Percentiles rank a stretch among this genome's conserved stretches.
phyloP scores from a whole-genome alignment of 805 yeast species.

The Candida nemodendra region DNA sequence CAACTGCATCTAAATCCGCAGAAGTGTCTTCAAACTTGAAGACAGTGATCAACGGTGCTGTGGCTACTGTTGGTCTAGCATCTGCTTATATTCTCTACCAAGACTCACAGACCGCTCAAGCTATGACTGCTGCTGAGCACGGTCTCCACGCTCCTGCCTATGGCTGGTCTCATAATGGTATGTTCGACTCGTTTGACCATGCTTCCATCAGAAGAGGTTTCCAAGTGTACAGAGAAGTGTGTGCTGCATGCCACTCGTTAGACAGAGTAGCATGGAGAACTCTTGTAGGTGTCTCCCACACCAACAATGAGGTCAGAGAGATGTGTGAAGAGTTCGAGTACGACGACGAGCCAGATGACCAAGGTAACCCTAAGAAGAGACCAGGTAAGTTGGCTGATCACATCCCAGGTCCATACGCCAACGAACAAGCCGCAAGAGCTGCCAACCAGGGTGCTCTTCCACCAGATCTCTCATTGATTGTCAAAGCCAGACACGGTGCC shows the following conservation, averaged over 20 bases:
- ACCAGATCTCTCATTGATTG: slow-evolving; percentile 94
- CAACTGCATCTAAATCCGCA: slow-evolving; percentile 31
- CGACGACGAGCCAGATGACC: slow-evolving; percentile 94
- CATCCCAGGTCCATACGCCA: slow-evolving; percentile 92
- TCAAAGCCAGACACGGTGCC: slow-evolving; percentile 99
- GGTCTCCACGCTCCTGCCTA: slow-evolving; percentile 94
- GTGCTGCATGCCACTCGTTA: slow-evolving; percentile 98
- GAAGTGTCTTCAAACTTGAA: slow-evolving; percentile 38
- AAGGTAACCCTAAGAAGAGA: slow-evolving; percentile 97
- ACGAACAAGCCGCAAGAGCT: slow-evolving; percentile 99
- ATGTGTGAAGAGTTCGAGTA: slow-evolving; percentile 97
- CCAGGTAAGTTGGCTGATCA: slow-evolving; percentile 96
- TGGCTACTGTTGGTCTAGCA: slow-evolving; percentile 73
- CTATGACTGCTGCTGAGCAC: slow-evolving; percentile 99
- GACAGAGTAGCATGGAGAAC: slow-evolving; percentile 99
- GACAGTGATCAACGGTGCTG: slow-evolving; percentile 58
- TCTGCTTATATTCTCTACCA: slow-evolving; percentile 81
- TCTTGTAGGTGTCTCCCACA: slow-evolving; percentile 94
- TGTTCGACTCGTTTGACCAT: slow-evolving; percentile 89
- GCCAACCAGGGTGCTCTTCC: slow-evolving; percentile 99
- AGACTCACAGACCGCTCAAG: slow-evolving; percentile 83
- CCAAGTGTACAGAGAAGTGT: slow-evolving; percentile 98
- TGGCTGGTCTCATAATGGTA: slow-evolving; percentile 93
- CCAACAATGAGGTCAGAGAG: slow-evolving; percentile 82
- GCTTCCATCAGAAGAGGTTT: slow-evolving; percentile 97